These are phyloP conservation scores for Claviceps sp. DNA, from an alignment of 2,329 filamentous ascomycete genomes.

Conservation along the genomic window DNA sequence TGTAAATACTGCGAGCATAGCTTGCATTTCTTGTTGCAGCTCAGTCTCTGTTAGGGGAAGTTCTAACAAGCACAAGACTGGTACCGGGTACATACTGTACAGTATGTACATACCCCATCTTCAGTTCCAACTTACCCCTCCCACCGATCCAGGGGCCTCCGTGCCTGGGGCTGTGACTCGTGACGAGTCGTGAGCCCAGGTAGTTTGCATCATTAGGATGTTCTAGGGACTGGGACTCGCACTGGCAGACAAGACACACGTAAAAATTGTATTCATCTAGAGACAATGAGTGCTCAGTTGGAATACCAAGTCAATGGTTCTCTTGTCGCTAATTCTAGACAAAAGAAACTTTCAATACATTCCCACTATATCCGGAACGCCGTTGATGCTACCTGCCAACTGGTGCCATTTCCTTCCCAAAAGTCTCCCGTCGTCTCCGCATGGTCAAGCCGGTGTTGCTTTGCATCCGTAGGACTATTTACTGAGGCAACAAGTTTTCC, in stretches of 20 bases:
- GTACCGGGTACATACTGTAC: too few species aligned
- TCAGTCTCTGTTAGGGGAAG: too few species aligned
- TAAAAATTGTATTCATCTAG: background rate
- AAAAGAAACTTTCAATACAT: constrained; percentile 21
- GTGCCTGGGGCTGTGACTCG: too few species aligned
- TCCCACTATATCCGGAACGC: constrained; percentile 27
- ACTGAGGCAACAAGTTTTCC: constrained; percentile 49
- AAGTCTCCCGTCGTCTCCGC: constrained; percentile 6
- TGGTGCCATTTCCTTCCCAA: constrained; percentile 16
- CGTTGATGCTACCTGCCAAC: constrained; percentile 26
- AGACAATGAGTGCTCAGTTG: background rate
- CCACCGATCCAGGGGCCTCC: too few species aligned
- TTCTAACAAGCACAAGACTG: too few species aligned
- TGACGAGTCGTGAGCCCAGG: too few species aligned
- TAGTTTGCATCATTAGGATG: too few species aligned
- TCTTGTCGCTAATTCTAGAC: constrained; percentile 22
- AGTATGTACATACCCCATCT: too few species aligned
- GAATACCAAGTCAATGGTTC: constrained; percentile 9
- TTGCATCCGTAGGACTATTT: constrained; percentile 7
- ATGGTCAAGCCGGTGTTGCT: background rate
- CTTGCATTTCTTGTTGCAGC: too few species aligned
- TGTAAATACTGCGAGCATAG: too few species aligned
- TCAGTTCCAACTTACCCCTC: too few species aligned
- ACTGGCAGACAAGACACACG: background rate
- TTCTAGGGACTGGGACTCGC: too few species aligned